These are phyloP conservation scores for Aspergillus olivimuriae DNA, from an alignment of 495 filamentous ascomycete species.

Conservation along the genomic window DNA sequence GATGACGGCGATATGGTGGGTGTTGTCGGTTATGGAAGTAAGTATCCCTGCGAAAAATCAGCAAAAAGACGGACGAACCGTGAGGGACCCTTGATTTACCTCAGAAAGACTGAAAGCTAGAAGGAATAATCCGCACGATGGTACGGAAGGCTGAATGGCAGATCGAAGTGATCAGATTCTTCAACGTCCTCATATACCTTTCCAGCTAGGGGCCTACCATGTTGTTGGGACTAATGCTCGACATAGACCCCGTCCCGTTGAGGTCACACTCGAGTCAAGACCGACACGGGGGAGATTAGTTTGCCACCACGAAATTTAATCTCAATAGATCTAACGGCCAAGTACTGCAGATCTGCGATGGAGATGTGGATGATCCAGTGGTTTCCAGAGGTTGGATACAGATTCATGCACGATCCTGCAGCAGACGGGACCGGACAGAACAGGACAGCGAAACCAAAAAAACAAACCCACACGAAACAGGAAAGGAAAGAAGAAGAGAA, in stretches of 20 bases:
- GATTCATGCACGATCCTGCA: constrained; percentile 8
- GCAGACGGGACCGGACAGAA: constrained; percentile 7
- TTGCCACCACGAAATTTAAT: constrained; percentile 8
- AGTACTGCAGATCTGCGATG: constrained; percentile 5
- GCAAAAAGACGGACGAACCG: neutral
- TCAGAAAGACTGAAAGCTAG: too few species aligned
- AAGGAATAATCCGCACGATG: too few species aligned
- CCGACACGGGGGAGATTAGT: too few species aligned
- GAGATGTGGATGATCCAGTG: neutral
- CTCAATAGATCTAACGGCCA: constrained; percentile 4
- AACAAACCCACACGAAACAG: constrained; percentile 2
- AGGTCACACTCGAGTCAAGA: too few species aligned
- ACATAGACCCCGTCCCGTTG: too few species aligned
- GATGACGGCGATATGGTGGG: neutral
- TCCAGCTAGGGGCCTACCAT: too few species aligned
- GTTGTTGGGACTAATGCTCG: too few species aligned
- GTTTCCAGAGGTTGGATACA: constrained; percentile 3
- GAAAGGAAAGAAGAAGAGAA: neutral
- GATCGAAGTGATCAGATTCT: too few species aligned
- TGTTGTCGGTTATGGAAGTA: too few species aligned
- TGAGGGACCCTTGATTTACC: neutral
- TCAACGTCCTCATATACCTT: too few species aligned
- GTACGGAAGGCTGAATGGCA: too few species aligned
- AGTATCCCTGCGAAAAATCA: neutral
- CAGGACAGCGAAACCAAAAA: too few species aligned